phyloP scores from a whole-genome alignment of 2,329 filamentous ascomycete genomes.

The Aspergillus sp. region DNA sequence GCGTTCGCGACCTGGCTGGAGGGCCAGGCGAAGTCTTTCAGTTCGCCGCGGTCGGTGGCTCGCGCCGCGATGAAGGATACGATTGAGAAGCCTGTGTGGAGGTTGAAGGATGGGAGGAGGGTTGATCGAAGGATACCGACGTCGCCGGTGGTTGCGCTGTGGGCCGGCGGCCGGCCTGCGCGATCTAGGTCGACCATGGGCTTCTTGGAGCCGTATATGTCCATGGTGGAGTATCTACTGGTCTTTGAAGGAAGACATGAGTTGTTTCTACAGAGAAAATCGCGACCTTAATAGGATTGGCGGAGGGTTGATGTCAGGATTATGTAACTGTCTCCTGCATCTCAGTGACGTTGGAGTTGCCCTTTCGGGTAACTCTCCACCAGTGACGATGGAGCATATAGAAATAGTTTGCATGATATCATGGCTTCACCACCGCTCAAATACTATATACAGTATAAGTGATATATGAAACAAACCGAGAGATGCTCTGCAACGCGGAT shows the following conservation, averaged over 20 bases:
- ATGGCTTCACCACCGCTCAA: neutral
- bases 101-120: conserved; percentile 52
- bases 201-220: conserved; percentile 9
- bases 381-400: neutral
- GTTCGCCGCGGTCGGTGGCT: conserved; percentile 54
- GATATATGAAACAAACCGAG: no score
- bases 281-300: neutral
- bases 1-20: conserved; percentile 55
- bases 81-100: conserved; percentile 53
- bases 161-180: neutral
- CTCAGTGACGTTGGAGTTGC: neutral
- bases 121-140: conserved; percentile 54
- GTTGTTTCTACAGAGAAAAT: no score
- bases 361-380: neutral
- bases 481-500: no score
- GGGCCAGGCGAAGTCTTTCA: conserved; percentile 62
- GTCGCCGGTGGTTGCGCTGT: conserved; percentile 17
- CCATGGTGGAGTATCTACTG: conserved; percentile 1
- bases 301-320: conserved; percentile 18
- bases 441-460: no score
- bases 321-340: conserved; percentile 12
- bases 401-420: neutral
- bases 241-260: no score
- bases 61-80: conserved; percentile 53
- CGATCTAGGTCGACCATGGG: conserved; percentile 11